Evolutionary conservation across 1,284 basidiomycete species (phyloP).

Genomic region (Thelephora terrestris): DNA sequence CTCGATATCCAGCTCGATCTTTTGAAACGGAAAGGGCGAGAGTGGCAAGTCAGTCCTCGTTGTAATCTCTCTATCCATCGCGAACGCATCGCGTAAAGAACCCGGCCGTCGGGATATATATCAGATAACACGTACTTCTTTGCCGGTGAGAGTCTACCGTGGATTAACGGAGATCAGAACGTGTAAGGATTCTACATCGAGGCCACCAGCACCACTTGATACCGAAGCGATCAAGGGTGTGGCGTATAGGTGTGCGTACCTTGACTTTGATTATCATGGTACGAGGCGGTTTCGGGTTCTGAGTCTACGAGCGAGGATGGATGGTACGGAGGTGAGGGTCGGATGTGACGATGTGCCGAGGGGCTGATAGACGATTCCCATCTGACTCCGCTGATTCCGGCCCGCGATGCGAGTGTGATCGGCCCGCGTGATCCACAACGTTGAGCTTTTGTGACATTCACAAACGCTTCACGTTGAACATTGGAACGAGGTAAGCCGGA

Average conservation of each 20-base stretch:
- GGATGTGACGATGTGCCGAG: no score
- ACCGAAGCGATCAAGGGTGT: not conserved
- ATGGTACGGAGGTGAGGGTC: no score
- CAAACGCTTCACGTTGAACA: no score
- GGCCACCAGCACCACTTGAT: not conserved
- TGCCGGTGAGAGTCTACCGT: conserved; percentile 79
- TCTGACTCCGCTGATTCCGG: no score
- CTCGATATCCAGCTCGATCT: conserved; percentile 97
- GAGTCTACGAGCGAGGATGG: no score
- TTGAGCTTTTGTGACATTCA: no score
- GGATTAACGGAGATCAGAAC: conserved; percentile 9
- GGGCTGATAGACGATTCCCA: no score
- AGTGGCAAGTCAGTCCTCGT: not conserved
- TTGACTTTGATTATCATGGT: conserved; percentile 79
- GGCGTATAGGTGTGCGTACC: conserved; percentile 29
- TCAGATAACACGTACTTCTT: conserved; percentile 52
- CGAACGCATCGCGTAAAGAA: not conserved
- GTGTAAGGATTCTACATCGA: not conserved
- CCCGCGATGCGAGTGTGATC: no score
- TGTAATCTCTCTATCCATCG: not conserved
- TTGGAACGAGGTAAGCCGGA: no score
- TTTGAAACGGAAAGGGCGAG: conserved; percentile 5
- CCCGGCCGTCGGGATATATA: not conserved
- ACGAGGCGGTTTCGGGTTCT: no score
- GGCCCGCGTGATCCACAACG: no score